These are phyloP conservation scores for Kwoniella europaea DNA, from an alignment of 768 basidiomycete genomes.

Conservation along the genomic window DNA sequence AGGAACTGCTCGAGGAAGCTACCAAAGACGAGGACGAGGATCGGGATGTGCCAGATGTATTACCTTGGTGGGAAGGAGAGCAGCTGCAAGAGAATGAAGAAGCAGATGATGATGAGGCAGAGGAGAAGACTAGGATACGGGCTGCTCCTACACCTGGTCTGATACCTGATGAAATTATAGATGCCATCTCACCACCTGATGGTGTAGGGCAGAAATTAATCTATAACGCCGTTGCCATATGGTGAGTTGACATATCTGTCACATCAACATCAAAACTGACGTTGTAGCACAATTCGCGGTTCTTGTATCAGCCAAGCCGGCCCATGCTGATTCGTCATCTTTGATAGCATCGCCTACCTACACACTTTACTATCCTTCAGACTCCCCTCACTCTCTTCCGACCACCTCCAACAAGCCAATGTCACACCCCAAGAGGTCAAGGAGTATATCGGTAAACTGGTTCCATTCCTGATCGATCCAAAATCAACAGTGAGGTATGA, in stretches of 20 bases:
- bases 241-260: constrained; percentile 25
- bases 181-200: constrained; percentile 32
- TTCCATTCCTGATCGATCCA: constrained; percentile 48
- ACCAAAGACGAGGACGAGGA: constrained; percentile 15
- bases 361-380: constrained; percentile 43
- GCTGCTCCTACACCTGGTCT: constrained; percentile 31
- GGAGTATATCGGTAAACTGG: constrained; percentile 19
- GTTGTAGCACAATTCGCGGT: too few species aligned
- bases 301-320: too few species aligned
- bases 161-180: constrained; percentile 17
- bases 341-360: constrained; percentile 40
- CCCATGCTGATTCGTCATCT: neutral
- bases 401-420: constrained; percentile 9
- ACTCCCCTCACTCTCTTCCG: constrained; percentile 35
- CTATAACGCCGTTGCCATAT: constrained; percentile 49
- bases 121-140: neutral
- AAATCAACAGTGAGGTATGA: constrained; percentile 45
- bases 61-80: constrained; percentile 42
- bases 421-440: constrained; percentile 25
- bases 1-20: constrained; percentile 34
- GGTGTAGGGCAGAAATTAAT: constrained; percentile 41
- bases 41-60: constrained; percentile 6
- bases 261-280: too few species aligned
- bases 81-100: constrained; percentile 24
- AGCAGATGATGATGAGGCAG: constrained; percentile 13